Percentiles rank a stretch among this genome's conserved stretches.
phyloP scores from a whole-genome alignment of 306 rosid species.

The Cucurbita argyrosperma region DNA sequence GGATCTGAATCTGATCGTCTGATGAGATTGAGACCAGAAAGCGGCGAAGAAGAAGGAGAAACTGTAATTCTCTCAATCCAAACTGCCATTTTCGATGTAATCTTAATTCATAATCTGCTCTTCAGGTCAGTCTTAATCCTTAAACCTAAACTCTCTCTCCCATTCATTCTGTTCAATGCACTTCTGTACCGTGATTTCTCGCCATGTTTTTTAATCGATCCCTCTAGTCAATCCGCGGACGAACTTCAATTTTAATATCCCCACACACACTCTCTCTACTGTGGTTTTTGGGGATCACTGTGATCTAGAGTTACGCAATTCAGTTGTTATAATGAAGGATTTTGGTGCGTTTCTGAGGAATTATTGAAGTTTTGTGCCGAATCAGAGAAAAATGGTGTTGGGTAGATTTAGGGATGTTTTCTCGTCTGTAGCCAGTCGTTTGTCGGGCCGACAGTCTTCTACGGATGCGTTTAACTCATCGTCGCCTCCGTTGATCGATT shows the following conservation, averaged over 20 bases:
- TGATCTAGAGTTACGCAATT: not conserved
- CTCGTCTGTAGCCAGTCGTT: slow-evolving; percentile 19
- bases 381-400: slow-evolving; percentile 35
- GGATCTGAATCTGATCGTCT: slow-evolving; percentile 9
- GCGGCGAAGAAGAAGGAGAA: not conserved
- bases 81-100: not conserved
- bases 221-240: not conserved
- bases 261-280: not conserved
- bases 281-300: not conserved
- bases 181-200: not conserved
- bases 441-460: slow-evolving; percentile 19
- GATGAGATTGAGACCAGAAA: not conserved
- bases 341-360: not conserved
- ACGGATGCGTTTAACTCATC: not conserved
- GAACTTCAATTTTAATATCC: not conserved
- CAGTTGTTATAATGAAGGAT: not conserved
- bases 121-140: not conserved
- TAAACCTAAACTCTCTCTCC: not conserved
- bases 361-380: not conserved
- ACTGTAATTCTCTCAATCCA: not conserved
- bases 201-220: not conserved
- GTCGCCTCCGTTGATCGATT: slow-evolving; percentile 1
- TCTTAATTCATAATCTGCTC: not conserved
- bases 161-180: not conserved
- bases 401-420: slow-evolving; percentile 32